Percentiles rank a stretch among this genome's conserved stretches.
These are phyloP conservation scores for Colletotrichum spinosum DNA, from an alignment of 2,329 filamentous ascomycete genomes.

Conservation along the genomic window DNA sequence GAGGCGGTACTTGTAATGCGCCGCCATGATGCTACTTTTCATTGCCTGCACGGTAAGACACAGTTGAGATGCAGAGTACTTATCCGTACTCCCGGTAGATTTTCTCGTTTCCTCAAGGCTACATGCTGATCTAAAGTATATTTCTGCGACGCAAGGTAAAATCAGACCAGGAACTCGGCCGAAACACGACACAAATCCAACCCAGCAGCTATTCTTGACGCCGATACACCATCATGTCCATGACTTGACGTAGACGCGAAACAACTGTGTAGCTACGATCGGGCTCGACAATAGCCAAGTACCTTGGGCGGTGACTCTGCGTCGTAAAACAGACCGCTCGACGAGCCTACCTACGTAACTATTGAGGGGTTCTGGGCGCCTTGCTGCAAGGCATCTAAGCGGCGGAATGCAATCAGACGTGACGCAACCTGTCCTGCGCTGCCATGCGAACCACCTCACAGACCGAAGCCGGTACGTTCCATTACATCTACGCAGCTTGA, in stretches of 20 bases:
- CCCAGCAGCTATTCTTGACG: too few relatives aligned
- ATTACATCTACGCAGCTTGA: too few relatives aligned
- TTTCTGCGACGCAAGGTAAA: neutral
- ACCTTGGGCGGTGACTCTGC: too few relatives aligned
- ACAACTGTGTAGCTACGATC: too few relatives aligned
- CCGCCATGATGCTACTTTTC: constrained; percentile 27
- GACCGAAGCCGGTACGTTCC: neutral
- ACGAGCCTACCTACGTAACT: neutral
- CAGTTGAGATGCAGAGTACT: neutral
- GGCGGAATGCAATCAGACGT: constrained; percentile 2
- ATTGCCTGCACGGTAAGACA: constrained; percentile 3
- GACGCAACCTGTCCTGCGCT: too few relatives aligned
- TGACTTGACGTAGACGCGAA: too few relatives aligned
- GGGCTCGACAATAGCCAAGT: too few relatives aligned
- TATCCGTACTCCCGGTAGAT: too few relatives aligned
- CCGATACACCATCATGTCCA: too few relatives aligned
- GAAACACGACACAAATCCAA: constrained; percentile 18
- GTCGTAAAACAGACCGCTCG: too few relatives aligned
- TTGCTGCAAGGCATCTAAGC: constrained; percentile 9
- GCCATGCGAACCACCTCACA: constrained; percentile 2
- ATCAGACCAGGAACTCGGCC: constrained; percentile 29
- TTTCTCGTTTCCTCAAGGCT: too few relatives aligned
- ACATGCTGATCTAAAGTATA: neutral
- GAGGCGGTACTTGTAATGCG: constrained; percentile 21
- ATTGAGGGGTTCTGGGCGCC: constrained; percentile 9